Conservation (phyloP, 352 stramenopile genomes). For the Globisporangium solare region DNA sequence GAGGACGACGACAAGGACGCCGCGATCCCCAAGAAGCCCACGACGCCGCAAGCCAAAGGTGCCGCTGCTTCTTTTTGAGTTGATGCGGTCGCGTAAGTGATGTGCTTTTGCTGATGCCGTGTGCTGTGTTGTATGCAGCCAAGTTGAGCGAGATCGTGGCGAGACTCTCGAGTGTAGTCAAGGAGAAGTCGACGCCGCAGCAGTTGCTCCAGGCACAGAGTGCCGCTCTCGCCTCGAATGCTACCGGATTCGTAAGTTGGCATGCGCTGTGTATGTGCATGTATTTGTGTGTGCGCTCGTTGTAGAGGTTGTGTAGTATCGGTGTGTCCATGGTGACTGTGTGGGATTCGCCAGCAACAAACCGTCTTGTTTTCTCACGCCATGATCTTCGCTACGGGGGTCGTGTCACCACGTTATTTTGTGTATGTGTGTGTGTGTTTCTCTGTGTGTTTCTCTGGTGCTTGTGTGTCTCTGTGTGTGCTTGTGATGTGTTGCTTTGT, state of each 20-base stretch:
- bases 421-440: slow-evolving; percentile 19
- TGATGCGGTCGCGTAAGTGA: too few relatives aligned
- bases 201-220: slow-evolving; percentile 18
- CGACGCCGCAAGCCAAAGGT: slow-evolving; percentile 11
- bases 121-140: slow-evolving; percentile 1
- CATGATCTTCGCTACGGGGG: background rate
- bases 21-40: background rate
- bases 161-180: slow-evolving; percentile 56
- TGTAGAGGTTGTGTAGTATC: too few relatives aligned
- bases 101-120: background rate
- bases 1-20: slow-evolving; percentile 3
- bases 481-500: slow-evolving; percentile 5
- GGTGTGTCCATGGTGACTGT: background rate
- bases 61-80: too few relatives aligned
- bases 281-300: background rate
- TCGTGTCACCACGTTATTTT: slow-evolving; percentile 10
- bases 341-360: background rate
- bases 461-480: slow-evolving; percentile 22
- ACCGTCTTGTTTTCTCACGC: slow-evolving; percentile 9
- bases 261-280: background rate
- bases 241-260: background rate
- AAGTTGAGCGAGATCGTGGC: slow-evolving; percentile 57
- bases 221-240: slow-evolving; percentile 2
- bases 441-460: slow-evolving; percentile 17
- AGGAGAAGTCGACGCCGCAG: slow-evolving; percentile 48